Base-by-base conservation (phyloP, 2,329 filamentous ascomycete species). In the Diaporthe australafricana region DNA sequence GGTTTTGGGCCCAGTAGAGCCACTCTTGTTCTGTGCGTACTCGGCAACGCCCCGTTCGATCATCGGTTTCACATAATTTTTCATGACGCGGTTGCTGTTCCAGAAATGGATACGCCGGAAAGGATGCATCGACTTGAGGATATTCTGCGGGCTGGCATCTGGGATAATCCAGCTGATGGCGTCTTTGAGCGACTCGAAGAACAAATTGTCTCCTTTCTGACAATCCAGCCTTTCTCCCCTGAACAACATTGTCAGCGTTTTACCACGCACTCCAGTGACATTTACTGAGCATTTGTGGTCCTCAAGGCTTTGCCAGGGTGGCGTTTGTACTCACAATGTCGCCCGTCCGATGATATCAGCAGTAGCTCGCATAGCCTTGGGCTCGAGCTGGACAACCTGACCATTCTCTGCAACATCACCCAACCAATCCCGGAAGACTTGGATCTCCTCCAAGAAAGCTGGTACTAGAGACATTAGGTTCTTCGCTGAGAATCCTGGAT, bases 401-500 rank as follows among this genome's bases (percentile, higher is more conserved):
- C 42, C 50, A n/a, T 30, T 53, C 9, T 35, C 20, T 45, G 69
- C 70, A 25, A 60, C 52, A 30, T 57, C 38, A 14, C 35, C 30
- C 12, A 71, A 35, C 32, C 56, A 56, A 4, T 71, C 69, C 50
- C 70, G 67, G 32, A 73, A 67, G 30, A 73, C 63, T 50, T 71
- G 56, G 22, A 73, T 73, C 42, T 73, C 72, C 20, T 73, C 72
- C 17, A 74, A 62, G 48, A 50, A 76, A 65, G 14, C 74, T 2
- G 81, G 81, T 1, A 81, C 76, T 27, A 83, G 71, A 0, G 79
- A 78, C 56, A 81, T 76, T 38, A 84, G 67, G 70, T 84, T 82
- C 68, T 76, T 79, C 12, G 76, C 75, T 0, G 80, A 79, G 74
- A 84, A 84, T 7, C 81, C 82, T 4, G 80, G 80, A 73, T 83